Evolutionary conservation across 1,284 basidiomycete genomes (phyloP).

Genomic region (Ganoderma multipileum): DNA sequence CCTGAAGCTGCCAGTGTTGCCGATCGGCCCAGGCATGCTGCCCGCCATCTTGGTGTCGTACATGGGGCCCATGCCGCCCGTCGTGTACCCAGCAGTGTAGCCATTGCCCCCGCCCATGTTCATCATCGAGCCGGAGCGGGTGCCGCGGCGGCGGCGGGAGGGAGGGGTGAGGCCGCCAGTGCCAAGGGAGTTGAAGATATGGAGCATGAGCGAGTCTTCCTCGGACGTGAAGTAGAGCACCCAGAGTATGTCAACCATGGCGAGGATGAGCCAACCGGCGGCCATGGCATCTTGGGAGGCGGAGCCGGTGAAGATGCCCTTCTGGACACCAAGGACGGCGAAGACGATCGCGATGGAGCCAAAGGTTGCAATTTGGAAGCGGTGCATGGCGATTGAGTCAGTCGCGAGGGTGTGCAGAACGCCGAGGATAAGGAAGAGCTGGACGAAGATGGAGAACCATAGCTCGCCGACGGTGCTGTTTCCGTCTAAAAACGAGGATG

Average conservation of each 20-base stretch:
- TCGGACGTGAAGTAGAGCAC: constrained; percentile 96
- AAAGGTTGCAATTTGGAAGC: constrained; percentile 89
- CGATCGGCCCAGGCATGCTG: constrained; percentile 53
- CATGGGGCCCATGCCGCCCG: constrained; percentile 60
- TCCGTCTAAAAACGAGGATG: constrained; percentile 41
- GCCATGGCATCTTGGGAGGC: constrained; percentile 82
- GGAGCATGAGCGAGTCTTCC: constrained; percentile 85
- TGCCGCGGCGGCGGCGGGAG: constrained; percentile 67
- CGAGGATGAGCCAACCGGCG: constrained; percentile 93
- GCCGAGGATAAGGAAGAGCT: constrained; percentile 83
- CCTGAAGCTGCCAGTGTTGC: constrained; percentile 71
- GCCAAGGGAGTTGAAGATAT: constrained; percentile 87
- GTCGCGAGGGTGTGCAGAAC: constrained; percentile 84
- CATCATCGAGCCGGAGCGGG: constrained; percentile 63
- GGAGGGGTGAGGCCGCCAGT: constrained; percentile 87
- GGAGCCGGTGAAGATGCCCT: constrained; percentile 60
- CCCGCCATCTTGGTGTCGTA: constrained; percentile 65
- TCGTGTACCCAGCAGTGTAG: constrained; percentile 59
- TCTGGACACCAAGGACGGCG: constrained; percentile 79
- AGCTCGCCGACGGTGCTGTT: constrained; percentile 66
- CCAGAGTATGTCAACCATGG: constrained; percentile 94
- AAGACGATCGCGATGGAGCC: constrained; percentile 89
- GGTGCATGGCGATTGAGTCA: constrained; percentile 85
- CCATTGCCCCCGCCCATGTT: constrained; percentile 68
- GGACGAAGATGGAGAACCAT: constrained; percentile 94